Percentiles rank a stretch among this genome's conserved stretches.
phyloP scores from a whole-genome alignment of 1,139 yeast species.

The Candida pseudoviswanathii region DNA sequence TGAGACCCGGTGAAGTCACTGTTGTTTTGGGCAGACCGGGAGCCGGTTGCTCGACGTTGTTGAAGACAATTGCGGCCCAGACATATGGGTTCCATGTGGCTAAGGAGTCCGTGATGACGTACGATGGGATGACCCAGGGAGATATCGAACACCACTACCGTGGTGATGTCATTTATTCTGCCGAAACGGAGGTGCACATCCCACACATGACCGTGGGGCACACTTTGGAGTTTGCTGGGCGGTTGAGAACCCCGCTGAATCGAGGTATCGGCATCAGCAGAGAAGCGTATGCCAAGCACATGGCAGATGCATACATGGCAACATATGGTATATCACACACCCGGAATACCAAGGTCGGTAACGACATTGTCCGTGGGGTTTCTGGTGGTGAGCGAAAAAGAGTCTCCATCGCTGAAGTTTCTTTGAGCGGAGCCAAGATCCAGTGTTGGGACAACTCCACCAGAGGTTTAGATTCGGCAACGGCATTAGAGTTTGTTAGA shows the following conservation, averaged over 20 bases:
- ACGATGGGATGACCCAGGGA: constrained; percentile 33
- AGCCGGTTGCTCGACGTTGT: constrained; percentile 36
- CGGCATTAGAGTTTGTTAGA: constrained; percentile 69
- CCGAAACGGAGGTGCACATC: constrained; percentile 56
- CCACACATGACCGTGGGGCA: constrained; percentile 56
- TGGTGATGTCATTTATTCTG: constrained; percentile 56
- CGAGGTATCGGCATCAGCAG: constrained; percentile 38
- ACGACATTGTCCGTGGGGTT: constrained; percentile 40
- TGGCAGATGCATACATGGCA: constrained; percentile 47
- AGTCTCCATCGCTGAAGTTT: constrained; percentile 47
- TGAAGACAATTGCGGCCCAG: constrained; percentile 35
- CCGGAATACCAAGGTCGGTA: constrained; percentile 37
- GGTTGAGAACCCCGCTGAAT: constrained; percentile 43
- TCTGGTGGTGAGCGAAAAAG: constrained; percentile 51
- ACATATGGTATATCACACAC: constrained; percentile 43
- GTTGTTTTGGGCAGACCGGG: constrained; percentile 43
- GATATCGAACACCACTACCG: constrained; percentile 50
- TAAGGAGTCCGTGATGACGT: constrained; percentile 34
- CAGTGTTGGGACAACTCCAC: constrained; percentile 69
- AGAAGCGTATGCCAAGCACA: constrained; percentile 42
- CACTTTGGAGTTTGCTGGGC: constrained; percentile 48
- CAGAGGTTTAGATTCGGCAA: constrained; percentile 62
- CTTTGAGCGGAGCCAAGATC: constrained; percentile 38
- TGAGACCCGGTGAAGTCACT: constrained; percentile 36
- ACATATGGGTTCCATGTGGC: constrained; percentile 55